Evolutionary conservation across 345 rosid genomes (phyloP), one percentile per base, ranked within the genome.

Genomic region (Conringia planisiliqua): DNA sequence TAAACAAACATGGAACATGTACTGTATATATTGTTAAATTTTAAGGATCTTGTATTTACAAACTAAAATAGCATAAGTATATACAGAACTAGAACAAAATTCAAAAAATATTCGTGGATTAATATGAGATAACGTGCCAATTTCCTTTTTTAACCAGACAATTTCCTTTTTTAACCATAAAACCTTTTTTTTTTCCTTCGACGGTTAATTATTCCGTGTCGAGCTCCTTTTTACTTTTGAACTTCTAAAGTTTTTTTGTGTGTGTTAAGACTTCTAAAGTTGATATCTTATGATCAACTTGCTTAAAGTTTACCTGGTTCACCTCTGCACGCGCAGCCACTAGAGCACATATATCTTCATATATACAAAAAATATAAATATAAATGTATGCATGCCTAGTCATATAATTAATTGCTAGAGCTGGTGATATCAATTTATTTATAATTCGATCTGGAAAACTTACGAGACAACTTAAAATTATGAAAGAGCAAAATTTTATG

Each of bases 271-370:
- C 16, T 22, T 62, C 3, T 55, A 43, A 69, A 52, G 70, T 60
- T 50, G 75, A 63, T 35, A 54, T 43, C 42, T 76, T 52, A 62
- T 71, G 58, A 78, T 66, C 58, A 78, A 78, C 69, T 77, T 77
- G 75, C 55, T 56, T 55, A 77, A 46, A 77, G 75, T 40, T 62
- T 70, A 70, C 80, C 65, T 55, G 80, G 65, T 70, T 77, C 71
- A 17, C 48, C 56, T 65, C 61, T 72, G 81, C 81, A 77, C 76
- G 81, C 81, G 77, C 55, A 77, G 46, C 68, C 80, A 71, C 68
- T 57, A 30, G 24, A 61, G 16, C 57, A 60, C 57, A 61, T 30
- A 67, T 29, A 18, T 48, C 9, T 59, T 38, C 44, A 29, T 0
- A 20, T 30, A 39, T 32, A 50, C 62, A n/a, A n/a, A n/a, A n/a